Percentiles rank a stretch among this genome's conserved stretches.
These are phyloP conservation scores for Turritis glabra DNA, from an alignment of 345 rosid genomes.

Conservation along the genomic window DNA sequence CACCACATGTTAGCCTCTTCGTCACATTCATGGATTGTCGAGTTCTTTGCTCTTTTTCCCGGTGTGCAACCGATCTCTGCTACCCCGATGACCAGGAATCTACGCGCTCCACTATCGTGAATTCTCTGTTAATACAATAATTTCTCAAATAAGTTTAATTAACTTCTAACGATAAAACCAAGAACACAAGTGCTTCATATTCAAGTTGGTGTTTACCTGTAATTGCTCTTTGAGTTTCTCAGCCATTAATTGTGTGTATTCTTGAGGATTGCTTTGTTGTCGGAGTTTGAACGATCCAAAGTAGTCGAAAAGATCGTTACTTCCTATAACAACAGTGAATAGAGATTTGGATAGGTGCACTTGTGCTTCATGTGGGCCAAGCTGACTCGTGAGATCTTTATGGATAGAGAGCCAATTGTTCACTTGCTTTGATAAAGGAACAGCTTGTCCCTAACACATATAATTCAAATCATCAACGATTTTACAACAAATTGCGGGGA, in stretches of 20 bases:
- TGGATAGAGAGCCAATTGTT: slow-evolving; percentile 42
- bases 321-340: slow-evolving; percentile 52
- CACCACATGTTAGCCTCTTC: slow-evolving; percentile 47
- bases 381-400: slow-evolving; percentile 22
- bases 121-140: slow-evolving; percentile 40
- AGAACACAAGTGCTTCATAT: not conserved
- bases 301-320: slow-evolving; percentile 67
- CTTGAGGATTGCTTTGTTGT: slow-evolving; percentile 41
- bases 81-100: slow-evolving; percentile 53
- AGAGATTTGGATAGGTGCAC: slow-evolving; percentile 52
- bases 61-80: slow-evolving; percentile 65
- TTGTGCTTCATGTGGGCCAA: slow-evolving; percentile 44
- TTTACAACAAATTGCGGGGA: not conserved
- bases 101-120: slow-evolving; percentile 49
- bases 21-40: slow-evolving; percentile 44
- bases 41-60: slow-evolving; percentile 42
- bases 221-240: slow-evolving; percentile 51
- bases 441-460: slow-evolving; percentile 41
- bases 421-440: slow-evolving; percentile 60
- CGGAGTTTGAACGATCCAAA: slow-evolving; percentile 43
- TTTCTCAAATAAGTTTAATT: not conserved
- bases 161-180: not conserved
- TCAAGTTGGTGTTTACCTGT: slow-evolving; percentile 50
- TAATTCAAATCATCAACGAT: not conserved
- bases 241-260: slow-evolving; percentile 49